Conservation (phyloP, 306 rosid genomes). For the Begonia fuchsioides region DNA sequence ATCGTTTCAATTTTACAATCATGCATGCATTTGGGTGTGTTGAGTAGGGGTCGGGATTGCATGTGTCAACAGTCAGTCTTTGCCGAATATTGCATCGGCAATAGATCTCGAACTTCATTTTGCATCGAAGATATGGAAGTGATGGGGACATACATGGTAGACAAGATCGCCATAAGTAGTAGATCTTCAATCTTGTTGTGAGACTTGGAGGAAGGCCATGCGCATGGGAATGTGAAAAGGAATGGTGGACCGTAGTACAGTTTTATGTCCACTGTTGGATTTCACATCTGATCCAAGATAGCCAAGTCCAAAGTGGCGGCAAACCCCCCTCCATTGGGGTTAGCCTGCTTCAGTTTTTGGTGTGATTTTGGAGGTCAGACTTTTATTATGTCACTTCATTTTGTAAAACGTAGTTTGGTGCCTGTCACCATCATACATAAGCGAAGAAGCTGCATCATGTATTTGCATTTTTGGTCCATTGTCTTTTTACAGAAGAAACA, state of each 20-base stretch:
- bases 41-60: slow-evolving; percentile 45
- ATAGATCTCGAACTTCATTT: slow-evolving; percentile 2
- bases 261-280: not conserved
- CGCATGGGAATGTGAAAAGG: no score
- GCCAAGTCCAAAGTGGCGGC: not conserved
- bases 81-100: slow-evolving; percentile 14
- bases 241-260: no score
- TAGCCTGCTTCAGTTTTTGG: not conserved
- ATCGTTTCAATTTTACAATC: slow-evolving; percentile 29
- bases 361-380: not conserved
- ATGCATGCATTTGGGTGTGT: slow-evolving; percentile 77
- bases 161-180: not conserved
- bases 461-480: not conserved
- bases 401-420: not conserved
- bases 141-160: not conserved
- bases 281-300: not conserved
- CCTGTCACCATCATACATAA: not conserved
- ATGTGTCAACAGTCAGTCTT: slow-evolving; percentile 46
- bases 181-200: no score
- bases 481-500: not conserved
- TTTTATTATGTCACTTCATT: not conserved
- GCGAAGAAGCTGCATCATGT: not conserved
- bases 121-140: not conserved
- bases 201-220: not conserved
- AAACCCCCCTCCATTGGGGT: not conserved